Base-by-base conservation (phyloP, 495 filamentous ascomycete genomes). In the Penicillium paradoxum region DNA sequence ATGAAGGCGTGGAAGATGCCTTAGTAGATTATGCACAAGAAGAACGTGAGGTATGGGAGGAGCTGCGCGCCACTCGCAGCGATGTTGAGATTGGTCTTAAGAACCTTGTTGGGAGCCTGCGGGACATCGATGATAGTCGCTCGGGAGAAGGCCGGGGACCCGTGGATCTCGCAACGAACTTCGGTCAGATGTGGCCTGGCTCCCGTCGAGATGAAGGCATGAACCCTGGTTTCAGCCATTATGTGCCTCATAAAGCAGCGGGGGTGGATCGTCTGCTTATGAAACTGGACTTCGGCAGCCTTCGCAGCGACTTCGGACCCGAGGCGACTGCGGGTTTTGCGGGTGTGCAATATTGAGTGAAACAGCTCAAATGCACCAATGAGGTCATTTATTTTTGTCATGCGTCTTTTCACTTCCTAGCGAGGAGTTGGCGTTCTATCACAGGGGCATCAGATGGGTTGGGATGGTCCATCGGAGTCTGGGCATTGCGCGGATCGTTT, bases 251-350 rank as follows among this genome's bases (percentile, higher is more conserved):
- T 48, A 81, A 83, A 39, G 78, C 83, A 4, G 85, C 83, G 3
- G 87, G 89, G 7, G 82, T 93, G 19, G 88, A 92, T 72, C 74
- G 87, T 46, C 72, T 95, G 63, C 63, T 95, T 39, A 91, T 95
- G 87, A 91, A 92, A 65, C 70, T 95, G 51, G 90, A 93, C 72
- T 90, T 89, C 72, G 79, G 72, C 30, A 76, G 72, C 52, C 60
- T 72, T 21, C 64, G 67, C 49, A 58, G 51, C 38, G 58, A 54
- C 34, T 51, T 51, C 24, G 50, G 45, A 7, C 44, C 49, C 29
- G 40, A 51, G 25, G 24, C 39, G 22, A 50, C 37, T 24, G 27
- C 44, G 11, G 49, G 53, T 39, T 38, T 53, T 30, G 48, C 45
- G 15, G 43, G 51, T 38, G 27, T 56, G 47, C 46, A 30, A 38